Base-by-base conservation (phyloP, 805 yeast species). In the Clavispora carvajalis region DNA sequence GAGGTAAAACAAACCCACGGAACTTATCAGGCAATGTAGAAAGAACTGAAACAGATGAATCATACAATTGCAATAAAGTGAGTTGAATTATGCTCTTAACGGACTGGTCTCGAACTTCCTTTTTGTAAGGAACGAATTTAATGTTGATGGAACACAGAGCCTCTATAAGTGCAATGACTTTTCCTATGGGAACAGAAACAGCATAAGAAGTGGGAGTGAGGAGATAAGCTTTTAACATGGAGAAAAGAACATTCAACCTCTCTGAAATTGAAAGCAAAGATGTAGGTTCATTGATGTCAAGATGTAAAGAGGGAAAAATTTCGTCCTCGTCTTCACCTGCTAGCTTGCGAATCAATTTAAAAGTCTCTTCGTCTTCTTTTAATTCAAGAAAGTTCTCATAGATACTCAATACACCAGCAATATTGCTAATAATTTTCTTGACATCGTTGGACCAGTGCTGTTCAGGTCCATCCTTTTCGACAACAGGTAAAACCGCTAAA, bases 111-210 rank as follows among this genome's bases (percentile, higher is more conserved):
- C 82, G 69, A 43, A 83, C 71, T 45, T 81, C 87, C 36, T 73
- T 68, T 48, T 74, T 76, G 53, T 81, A 69, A 2, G 79, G 69
- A 26, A 80, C 60, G 45, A 76, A 78, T 39, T 70, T 75, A 11
- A 73, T 60, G 47, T 80, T 78, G 43, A 86, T 59, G 13, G 80
- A 69, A 43, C 77, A 59, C 12, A 82, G 53, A 10, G 80, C 61
- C 51, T 83, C 88, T 17, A 71, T 64, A 36, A 81, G 44, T 7
- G 67, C 55, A 5, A 82, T 54, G 3, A 83, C 54, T 34, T 63
- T 52, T 1, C 91, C 90, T 11, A 86, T 47, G 3, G 95, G 93
- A 7, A 85, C 69, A 45, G 71, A 67, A 7, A 80, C 71, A 10
- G 79, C 65, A 49, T 67, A 71, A 30, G 74, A 77, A 1, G 88